These are phyloP conservation scores for Iodosphaeria phyllophila DNA, from an alignment of 2,329 filamentous ascomycete genomes.

Conservation along the genomic window DNA sequence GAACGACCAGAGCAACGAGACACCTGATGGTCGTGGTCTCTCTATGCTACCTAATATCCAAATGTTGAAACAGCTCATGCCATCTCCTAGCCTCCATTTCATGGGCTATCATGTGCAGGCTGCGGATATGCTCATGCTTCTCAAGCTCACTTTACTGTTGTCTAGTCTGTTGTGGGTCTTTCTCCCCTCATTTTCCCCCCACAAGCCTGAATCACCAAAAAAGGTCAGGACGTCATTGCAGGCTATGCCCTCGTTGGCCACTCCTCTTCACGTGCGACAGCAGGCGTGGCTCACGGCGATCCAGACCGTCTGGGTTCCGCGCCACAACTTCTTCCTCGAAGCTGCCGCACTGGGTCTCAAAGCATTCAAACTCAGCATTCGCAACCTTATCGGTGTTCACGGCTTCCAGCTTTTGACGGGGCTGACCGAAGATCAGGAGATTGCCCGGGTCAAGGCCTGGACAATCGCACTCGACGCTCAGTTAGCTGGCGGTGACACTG, in stretches of 20 bases:
- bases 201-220: slow-evolving; percentile 32
- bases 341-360: slow-evolving; percentile 65
- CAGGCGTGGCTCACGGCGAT: slow-evolving; percentile 88
- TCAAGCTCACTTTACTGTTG: slow-evolving; percentile 33
- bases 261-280: slow-evolving; percentile 67
- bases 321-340: slow-evolving; percentile 72
- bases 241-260: slow-evolving; percentile 53
- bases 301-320: slow-evolving; percentile 80
- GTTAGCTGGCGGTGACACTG: slow-evolving; percentile 72
- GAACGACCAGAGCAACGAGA: slow-evolving; percentile 44
- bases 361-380: slow-evolving; percentile 62
- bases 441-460: slow-evolving; percentile 79
- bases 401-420: slow-evolving; percentile 66
- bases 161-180: slow-evolving; percentile 35
- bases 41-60: slow-evolving; percentile 44
- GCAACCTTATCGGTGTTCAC: slow-evolving; percentile 58
- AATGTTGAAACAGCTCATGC: slow-evolving; percentile 29
- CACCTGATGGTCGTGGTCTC: slow-evolving; percentile 46
- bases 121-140: slow-evolving; percentile 25
- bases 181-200: slow-evolving; percentile 33
- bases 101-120: slow-evolving; percentile 32
- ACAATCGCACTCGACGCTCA: slow-evolving; percentile 85
- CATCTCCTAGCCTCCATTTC: slow-evolving; percentile 29
- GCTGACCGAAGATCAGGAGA: slow-evolving; percentile 68
- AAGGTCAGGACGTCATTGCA: slow-evolving; percentile 19